Base-by-base conservation (phyloP, 257 asterid genomes). In the Orobanche coerulescens region DNA sequence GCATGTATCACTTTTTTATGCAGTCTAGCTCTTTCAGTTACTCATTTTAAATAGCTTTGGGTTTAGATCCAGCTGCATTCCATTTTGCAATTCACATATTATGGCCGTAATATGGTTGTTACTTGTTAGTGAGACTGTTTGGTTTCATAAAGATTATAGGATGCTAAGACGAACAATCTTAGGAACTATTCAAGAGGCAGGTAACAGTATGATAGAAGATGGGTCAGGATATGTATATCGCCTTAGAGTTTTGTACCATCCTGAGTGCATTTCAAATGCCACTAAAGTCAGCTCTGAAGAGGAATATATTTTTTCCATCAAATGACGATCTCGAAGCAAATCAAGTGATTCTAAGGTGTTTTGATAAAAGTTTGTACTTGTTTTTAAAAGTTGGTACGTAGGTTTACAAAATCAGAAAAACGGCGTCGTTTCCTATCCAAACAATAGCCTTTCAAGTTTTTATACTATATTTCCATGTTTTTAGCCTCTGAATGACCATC, bases 231-330 rank as follows among this genome's bases (percentile, higher is more conserved):
- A 40, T 64, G 58, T 46, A 15, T 46, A 15, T 64, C 36, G 58
- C 51, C 18, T 64, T 67, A 16, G 3, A 19, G 23, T 31, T 42
- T 62, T 69, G 33, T 68, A 3, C 58, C 24, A 7, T 64, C 47
- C 28, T 47, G 12, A 6, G n/a, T 69, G 78, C 69, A 33, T 28
- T 62, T 18, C 20, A 24, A 56, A 56, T 58, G 47, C 42, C 8
- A 19, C 8, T 30, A 46, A 8, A 36, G 13, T 69, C 46, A 40
- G 30, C 52, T 44, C 30, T 43, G 56, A 30, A 39, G 19, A 33
- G n/a, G 61, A 37, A 64, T 36, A 10, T 46, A 26, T 10, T 39
- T 42, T 49, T 44, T 30, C 19, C 57, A 36, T 26, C 25, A 23
- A n/a, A n/a, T n/a, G n/a, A n/a, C n/a, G n/a, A n/a, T 30, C 36